Evolutionary conservation across 1,284 basidiomycete genomes (phyloP).

Genomic region (Cryptococcus hybrid): DNA sequence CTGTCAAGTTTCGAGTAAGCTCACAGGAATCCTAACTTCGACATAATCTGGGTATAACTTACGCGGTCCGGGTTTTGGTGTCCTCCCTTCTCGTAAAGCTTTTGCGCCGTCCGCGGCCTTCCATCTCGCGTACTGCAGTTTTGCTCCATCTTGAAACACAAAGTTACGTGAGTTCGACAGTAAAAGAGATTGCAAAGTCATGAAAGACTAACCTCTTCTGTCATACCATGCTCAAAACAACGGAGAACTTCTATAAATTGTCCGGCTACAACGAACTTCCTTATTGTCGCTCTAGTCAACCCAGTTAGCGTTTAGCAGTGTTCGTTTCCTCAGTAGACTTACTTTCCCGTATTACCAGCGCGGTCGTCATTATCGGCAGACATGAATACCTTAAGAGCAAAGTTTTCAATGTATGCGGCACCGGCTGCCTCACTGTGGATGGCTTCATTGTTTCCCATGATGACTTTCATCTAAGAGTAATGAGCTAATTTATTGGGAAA

Average conservation of each 20-base stretch:
- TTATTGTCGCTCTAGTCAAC: constrained; percentile 38
- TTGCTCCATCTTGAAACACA: constrained; percentile 43
- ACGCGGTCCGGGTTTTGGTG: constrained; percentile 47
- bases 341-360: constrained; percentile 71
- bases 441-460: constrained; percentile 73
- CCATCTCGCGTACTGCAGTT: constrained; percentile 50
- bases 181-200: background rate
- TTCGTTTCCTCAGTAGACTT: constrained; percentile 14
- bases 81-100: constrained; percentile 45
- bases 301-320: background rate
- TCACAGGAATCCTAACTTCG: too few species aligned
- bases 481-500: background rate
- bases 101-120: constrained; percentile 51
- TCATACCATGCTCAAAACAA: constrained; percentile 48
- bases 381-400: constrained; percentile 82
- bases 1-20: constrained; percentile 7
- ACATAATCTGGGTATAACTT: constrained; percentile 12
- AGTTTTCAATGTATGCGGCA: constrained; percentile 88
- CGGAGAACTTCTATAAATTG: constrained; percentile 50
- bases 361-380: constrained; percentile 90
- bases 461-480: constrained; percentile 61
- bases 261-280: constrained; percentile 48
- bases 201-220: constrained; percentile 40
- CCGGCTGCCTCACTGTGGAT: constrained; percentile 79
- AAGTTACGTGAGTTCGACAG: background rate